Base-by-base conservation (phyloP, 106 monocot species). In the Phalaenopsis equestris region DNA sequence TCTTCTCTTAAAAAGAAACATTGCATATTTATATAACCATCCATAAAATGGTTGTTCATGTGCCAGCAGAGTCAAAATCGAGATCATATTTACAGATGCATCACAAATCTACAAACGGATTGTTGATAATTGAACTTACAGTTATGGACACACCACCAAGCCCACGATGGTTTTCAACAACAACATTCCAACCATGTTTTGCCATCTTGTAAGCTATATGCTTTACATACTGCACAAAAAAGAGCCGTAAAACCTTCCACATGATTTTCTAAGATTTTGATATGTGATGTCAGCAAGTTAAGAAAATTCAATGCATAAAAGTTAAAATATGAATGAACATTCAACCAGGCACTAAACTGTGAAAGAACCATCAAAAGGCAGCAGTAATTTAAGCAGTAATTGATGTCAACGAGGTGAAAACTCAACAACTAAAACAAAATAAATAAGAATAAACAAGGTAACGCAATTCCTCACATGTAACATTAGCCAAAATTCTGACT, bases 111-210 rank as follows among this genome's bases (percentile, higher is more conserved):
- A 39, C 39, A 70, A 23, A 39, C 1, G 9, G 23, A 4, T 10
- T 70, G 39, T 39, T 6, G 64, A 70, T 70, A 15, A 70, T 70
- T 39, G 42, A 78, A 67, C 85, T 84, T 87, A 96, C 95, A 7
- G 93, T 96, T 61, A 96, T 87, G 56, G 91, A 89, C 23, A 93
- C 84, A 56, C 95, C 95, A 82, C 87, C 95, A 45, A 96, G 82
- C 36, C 95, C 95, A 36, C 95, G 86, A 85, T 96, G 95, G 68
- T 96, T 96, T 79, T 86, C 84, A 79, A 96, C 87, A 81, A 93
- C 93, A 81, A 90, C 93, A 83, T 93, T 90, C 93, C 91, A 96
- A 75, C 95, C 95, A 8, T 78, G 81, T 68, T 85, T 91, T 65
- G 93, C 89, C 23, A 93, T 86, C 19, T 19, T 56, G 74, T 88